These are phyloP conservation scores for Saccharomyces cerevisiae DNA, from an alignment of 805 yeast species.

Conservation along the genomic window DNA sequence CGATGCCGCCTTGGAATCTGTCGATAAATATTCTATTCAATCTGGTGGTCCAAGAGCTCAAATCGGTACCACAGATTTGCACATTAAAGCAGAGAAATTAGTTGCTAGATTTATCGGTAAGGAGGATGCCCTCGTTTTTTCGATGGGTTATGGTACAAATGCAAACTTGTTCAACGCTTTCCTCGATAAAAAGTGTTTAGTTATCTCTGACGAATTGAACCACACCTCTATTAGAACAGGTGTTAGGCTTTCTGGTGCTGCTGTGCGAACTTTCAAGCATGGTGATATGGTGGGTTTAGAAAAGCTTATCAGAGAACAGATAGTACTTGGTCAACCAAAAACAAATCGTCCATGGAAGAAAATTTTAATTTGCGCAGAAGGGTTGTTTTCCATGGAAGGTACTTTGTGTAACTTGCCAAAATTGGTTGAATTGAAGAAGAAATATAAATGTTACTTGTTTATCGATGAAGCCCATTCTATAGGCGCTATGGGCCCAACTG, in stretches of 20 bases:
- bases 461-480: constrained; percentile 98
- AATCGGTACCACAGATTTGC: constrained; percentile 72
- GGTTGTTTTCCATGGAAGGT: constrained; percentile 89
- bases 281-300: constrained; percentile 81
- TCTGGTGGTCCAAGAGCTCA: constrained; percentile 69
- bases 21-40: constrained; percentile 67
- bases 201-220: constrained; percentile 88
- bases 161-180: constrained; percentile 78
- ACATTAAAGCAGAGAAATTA: constrained; percentile 60
- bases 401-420: constrained; percentile 76
- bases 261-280: constrained; percentile 85
- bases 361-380: constrained; percentile 80
- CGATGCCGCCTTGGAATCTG: constrained; percentile 55
- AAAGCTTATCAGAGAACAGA: constrained; percentile 67
- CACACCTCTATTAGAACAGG: constrained; percentile 96
- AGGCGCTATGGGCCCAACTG: constrained; percentile 95
- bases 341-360: constrained; percentile 95
- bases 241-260: constrained; percentile 84
- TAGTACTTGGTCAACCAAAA: constrained; percentile 90
- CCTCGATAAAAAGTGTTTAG: constrained; percentile 79
- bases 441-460: constrained; percentile 81
- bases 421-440: constrained; percentile 62
- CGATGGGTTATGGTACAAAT: constrained; percentile 96
- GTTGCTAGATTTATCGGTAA: constrained; percentile 85
- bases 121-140: constrained; percentile 76